These are phyloP conservation scores for Papiliotrema flavescens DNA, from an alignment of 1,284 basidiomycete species.

Conservation along the genomic window DNA sequence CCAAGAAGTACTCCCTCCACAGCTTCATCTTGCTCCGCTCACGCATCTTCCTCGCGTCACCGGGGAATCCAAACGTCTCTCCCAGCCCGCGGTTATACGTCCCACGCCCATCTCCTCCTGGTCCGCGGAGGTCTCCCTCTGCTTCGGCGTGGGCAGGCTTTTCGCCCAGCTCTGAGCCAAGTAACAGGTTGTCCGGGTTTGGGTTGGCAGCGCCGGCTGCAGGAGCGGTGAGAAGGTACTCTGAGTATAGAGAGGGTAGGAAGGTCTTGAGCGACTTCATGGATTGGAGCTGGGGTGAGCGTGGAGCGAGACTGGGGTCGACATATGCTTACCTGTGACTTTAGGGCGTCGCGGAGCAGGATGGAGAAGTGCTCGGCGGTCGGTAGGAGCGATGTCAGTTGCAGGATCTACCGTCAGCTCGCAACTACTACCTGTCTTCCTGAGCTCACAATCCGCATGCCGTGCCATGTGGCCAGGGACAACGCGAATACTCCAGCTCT, in stretches of 20 bases:
- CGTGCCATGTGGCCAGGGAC: conserved; percentile 91
- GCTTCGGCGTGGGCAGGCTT: conserved; percentile 44
- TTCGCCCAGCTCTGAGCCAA: conserved; percentile 25
- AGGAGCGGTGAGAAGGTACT: conserved; percentile 62
- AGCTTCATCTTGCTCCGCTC: conserved; percentile 97
- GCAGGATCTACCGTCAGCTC: conserved; percentile 66
- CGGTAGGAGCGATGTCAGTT: conserved; percentile 90
- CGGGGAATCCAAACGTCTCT: conserved; percentile 83
- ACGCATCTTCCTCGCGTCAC: conserved; percentile 88
- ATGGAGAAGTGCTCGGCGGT: conserved; percentile 94
- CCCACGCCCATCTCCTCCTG: conserved; percentile 51
- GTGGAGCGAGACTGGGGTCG: no score
- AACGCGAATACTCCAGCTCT: conserved; percentile 92
- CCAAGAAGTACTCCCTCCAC: conserved; percentile 83
- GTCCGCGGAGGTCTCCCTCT: conserved; percentile 54
- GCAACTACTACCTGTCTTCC: neutral
- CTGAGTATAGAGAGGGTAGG: conserved; percentile 89
- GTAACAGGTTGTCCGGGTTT: conserved; percentile 20
- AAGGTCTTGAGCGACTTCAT: conserved; percentile 95
- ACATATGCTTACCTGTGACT: conserved; percentile 58
- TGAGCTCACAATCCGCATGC: conserved; percentile 79
- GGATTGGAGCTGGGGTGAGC: conserved; percentile 61
- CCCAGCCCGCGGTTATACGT: conserved; percentile 79
- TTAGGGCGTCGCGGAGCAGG: conserved; percentile 82
- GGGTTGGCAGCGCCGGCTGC: conserved; percentile 2